phyloP scores from a whole-genome alignment of 192 early-diverging fungal genomes.

The Entrophospora sp. region DNA sequence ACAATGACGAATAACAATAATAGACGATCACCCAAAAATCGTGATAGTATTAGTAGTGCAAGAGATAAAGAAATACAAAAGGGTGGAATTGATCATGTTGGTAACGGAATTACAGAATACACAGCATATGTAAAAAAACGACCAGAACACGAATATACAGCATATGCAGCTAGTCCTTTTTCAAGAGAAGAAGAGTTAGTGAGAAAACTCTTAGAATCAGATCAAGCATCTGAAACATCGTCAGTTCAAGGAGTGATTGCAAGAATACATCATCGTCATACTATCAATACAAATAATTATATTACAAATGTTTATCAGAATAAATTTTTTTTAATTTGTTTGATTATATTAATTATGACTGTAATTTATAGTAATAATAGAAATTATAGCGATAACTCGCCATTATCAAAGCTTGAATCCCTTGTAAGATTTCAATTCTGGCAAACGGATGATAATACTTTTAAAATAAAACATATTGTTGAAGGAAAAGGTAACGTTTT shows the following conservation, averaged over 20 bases:
- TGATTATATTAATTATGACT: not conserved
- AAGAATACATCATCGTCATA: not conserved
- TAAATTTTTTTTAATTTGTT: not conserved
- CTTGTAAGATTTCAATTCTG: no score
- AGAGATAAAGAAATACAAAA: no score
- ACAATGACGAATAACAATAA: no score
- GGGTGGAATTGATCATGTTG: no score
- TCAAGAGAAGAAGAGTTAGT: not conserved
- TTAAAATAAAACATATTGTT: no score
- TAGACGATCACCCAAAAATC: no score
- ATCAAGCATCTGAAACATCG: not conserved
- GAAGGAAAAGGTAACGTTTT: no score
- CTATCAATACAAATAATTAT: not conserved
- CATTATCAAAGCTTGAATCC: no score
- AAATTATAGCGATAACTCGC: not conserved
- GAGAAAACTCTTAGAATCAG: not conserved
- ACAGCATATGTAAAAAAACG: constrained; percentile 4
- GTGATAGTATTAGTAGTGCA: no score
- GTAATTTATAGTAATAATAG: not conserved
- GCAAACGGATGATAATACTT: no score
- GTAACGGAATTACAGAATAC: no score
- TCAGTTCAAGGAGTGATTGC: not conserved
- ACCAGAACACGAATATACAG: not conserved
- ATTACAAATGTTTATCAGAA: not conserved
- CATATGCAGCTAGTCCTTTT: not conserved